Conservation (phyloP, 2,329 filamentous ascomycete genomes). For the Hypoxylon sp. region DNA sequence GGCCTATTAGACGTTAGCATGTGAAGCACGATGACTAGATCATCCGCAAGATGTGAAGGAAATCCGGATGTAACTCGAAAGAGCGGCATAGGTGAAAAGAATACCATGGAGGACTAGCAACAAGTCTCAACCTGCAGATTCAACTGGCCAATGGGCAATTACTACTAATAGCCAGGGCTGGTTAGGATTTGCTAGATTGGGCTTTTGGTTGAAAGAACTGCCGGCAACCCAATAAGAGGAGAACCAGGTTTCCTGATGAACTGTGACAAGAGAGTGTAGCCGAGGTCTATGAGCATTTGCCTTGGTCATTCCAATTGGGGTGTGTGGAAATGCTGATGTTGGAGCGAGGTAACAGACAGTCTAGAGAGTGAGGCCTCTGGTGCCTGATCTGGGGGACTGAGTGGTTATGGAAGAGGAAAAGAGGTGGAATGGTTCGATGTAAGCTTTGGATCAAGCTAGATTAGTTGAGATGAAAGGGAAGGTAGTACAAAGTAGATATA, state of each 20-base stretch:
- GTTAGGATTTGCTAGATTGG: neutral
- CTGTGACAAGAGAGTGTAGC: too few relatives aligned
- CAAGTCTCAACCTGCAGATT: neutral
- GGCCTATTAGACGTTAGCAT: neutral
- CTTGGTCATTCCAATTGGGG: neutral
- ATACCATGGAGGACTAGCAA: neutral
- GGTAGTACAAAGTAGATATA: neutral
- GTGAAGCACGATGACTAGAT: neutral
- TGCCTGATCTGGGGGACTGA: neutral
- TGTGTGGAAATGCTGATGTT: constrained; percentile 2
- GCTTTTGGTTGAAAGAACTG: neutral
- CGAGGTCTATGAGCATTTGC: neutral
- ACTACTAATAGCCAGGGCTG: neutral
- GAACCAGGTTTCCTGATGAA: neutral
- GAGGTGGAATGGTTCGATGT: neutral
- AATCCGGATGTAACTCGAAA: neutral
- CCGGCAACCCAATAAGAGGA: neutral
- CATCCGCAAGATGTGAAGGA: neutral
- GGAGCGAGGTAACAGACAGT: neutral
- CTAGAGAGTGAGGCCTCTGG: neutral
- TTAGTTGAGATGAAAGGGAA: neutral
- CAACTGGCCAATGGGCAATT: neutral
- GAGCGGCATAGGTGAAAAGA: neutral
- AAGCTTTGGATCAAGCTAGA: neutral
- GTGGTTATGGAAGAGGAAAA: neutral